Percentiles rank a stretch among this genome's conserved stretches.
Evolutionary conservation across 768 basidiomycete genomes (phyloP).

Genomic region (Tephrocybe sp.): DNA sequence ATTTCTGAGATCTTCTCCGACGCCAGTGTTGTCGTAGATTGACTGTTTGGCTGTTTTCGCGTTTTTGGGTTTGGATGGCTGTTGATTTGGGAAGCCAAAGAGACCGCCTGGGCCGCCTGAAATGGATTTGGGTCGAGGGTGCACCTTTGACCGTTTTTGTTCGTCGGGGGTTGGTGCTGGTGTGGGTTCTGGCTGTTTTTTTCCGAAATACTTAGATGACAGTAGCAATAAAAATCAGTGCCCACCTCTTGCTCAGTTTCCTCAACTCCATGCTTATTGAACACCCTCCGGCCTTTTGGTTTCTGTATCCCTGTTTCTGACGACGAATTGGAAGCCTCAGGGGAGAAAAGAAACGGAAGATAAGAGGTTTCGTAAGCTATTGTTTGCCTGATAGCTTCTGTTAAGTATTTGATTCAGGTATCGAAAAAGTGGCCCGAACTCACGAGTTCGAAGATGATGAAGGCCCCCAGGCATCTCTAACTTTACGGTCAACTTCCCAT

Average conservation of each 20-base stretch:
- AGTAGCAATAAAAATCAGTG: neutral
- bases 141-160: conserved; percentile 14
- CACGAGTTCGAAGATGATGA: conserved; percentile 17
- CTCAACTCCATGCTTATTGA: conserved; percentile 47
- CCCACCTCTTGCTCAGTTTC: conserved; percentile 36
- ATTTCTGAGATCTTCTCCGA: conserved; percentile 48
- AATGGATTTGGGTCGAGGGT: conserved; percentile 22
- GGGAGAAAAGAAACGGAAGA: conserved; percentile 62
- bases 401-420: neutral
- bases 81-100: conserved; percentile 23
- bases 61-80: conserved; percentile 25
- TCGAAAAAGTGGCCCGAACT: conserved; percentile 16
- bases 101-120: conserved; percentile 22
- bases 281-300: conserved; percentile 53
- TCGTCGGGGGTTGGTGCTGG: conserved; percentile 6
- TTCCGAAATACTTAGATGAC: conserved; percentile 20
- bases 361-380: conserved; percentile 63
- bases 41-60: conserved; percentile 42
- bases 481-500: conserved; percentile 59
- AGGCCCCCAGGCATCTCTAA: conserved; percentile 53
- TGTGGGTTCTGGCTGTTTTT: conserved; percentile 17
- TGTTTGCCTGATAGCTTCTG: conserved; percentile 18
- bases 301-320: conserved; percentile 16
- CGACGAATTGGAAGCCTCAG: conserved; percentile 25
- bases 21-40: conserved; percentile 46